Base-by-base conservation (phyloP, 345 rosid genomes). In the Dipteronia dyeriana region DNA sequence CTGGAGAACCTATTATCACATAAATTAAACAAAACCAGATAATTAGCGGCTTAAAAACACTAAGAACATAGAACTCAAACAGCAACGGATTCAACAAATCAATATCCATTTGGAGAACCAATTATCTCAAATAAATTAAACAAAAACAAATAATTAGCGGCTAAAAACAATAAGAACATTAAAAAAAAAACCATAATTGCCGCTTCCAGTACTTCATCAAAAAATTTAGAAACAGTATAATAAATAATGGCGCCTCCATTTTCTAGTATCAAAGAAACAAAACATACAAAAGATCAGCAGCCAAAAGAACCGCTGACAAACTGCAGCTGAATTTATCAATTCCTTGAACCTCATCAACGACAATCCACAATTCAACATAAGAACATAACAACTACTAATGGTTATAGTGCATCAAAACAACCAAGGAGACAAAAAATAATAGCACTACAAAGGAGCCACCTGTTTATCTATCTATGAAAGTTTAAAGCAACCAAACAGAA, bases 91-190 rank as follows among this genome's bases (percentile, higher is more conserved):
- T 88, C 75, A 90, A 86, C 82, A 87, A 82, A 80, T 91, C 94
- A 64, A 91, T 80, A 75, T 91, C 92, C 78, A 90, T 91, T 69
- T 90, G 92, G 51, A 90, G 87, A 82, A 88, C 94, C 91, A 86
- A 71, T 5, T 1, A 6, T 14, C 74, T 34, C 54, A 78, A 34
- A 34, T 29, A 17, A 60, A 56, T 3, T 9, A 41, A 41, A 7
- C 7, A 53, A 38, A 39, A 16, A 39, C 1, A 13, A 76, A 4
- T 0, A 8, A 9, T 9, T 2, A 61, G 22, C 17, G 2, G 62
- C 38, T 13, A n/a, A 1, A 12, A 9, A 1, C 2, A 22, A 9
- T 0, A 47, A 0, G 4, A 47, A 34, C 45, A 8, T 41, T 1
- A 69, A 47, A 16, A 66, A 17, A 25, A 16, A 16, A 26, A 26